Evolutionary conservation across 192 early-diverging fungal genomes (phyloP).

Genomic region (Backusella tuberculispora): DNA sequence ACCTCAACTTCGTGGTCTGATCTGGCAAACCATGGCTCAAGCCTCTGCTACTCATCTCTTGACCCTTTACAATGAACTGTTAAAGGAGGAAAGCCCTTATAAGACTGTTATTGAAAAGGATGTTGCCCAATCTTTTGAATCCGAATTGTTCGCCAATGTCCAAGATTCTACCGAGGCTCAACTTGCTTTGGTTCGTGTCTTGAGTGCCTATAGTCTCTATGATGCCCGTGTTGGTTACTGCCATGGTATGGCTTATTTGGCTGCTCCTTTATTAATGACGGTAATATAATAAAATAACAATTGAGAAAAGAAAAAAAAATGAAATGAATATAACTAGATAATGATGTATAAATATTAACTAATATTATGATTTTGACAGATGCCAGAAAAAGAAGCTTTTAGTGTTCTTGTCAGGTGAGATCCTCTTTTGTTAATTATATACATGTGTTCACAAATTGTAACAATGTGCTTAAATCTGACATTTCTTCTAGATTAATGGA

Average conservation of each 20-base stretch:
- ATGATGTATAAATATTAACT: not conserved
- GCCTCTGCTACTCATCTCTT: constrained; percentile 83
- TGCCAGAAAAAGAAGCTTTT: constrained; percentile 92
- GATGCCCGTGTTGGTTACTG: constrained; percentile 95
- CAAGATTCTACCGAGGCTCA: constrained; percentile 76
- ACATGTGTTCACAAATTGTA: not conserved
- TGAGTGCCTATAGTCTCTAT: constrained; percentile 91
- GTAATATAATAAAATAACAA: too few relatives aligned
- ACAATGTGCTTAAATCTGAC: not conserved
- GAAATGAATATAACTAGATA: not conserved
- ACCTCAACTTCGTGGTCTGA: constrained; percentile 75
- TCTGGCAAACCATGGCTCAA: constrained; percentile 92
- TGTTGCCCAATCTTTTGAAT: constrained; percentile 86
- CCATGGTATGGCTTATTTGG: constrained; percentile 90
- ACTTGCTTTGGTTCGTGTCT: constrained; percentile 77
- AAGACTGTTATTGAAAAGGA: constrained; percentile 89
- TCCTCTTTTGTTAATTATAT: not conserved
- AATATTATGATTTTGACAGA: constrained; percentile 50
- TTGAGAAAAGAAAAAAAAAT: not conserved
- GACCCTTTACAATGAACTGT: constrained; percentile 76
- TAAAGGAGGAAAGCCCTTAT: constrained; percentile 56
- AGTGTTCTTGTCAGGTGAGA: constrained; percentile 76
- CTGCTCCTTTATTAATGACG: constrained; percentile 87
- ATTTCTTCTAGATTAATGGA: constrained; percentile 70
- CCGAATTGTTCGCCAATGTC: constrained; percentile 78